Evolutionary conservation across 495 filamentous ascomycete species (phyloP), one percentile per base, ranked within the genome.

Genomic region (Penicillium cataractarum): DNA sequence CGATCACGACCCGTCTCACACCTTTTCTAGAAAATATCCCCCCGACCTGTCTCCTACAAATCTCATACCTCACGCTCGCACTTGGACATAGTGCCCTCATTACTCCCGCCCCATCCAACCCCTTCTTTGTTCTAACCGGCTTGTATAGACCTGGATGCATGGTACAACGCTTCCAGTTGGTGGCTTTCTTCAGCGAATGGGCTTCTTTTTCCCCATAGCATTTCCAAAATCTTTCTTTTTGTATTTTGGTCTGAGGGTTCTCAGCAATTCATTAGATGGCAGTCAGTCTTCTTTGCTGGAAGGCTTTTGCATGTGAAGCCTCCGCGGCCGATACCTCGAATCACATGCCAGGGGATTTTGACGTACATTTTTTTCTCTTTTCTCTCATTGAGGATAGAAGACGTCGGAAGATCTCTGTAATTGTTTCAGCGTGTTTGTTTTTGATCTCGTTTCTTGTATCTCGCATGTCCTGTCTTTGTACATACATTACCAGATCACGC

Each of bases 81-180:
- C 50, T 52, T 58, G 27, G 35, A 46, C 49, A 44, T 26, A n/a
- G 24, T 46, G 24, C 44, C 19, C 35, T 29, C 10, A 31, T 39
- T 40, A n/a, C n/a, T 31, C 37, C 4, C 49, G 31, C 42, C 24
- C 19, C 26, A 6, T 40, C 58, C 46, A 26, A 13, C 40, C 32
- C 27, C 52, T 55, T 40, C 51, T 57, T 59, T 40, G 40, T 46
- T 19, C 26, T 33, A 39, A 3, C 31, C 27, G 19, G 40, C 57
- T 39, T 68, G 68, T 63, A 68, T 65, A 71, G 68, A 71, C 55
- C 26, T 71, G 67, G 62, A 61, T 37, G 19, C 44, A 54, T 44
- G 31, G 22, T 58, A 27, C 29, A 60, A 51, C 42, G 9, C 57
- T 61, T 60, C 61, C 55, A 57, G 37, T 54, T 65, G 57, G 37